These are phyloP conservation scores for Aspergillus ostianus DNA, from an alignment of 495 filamentous ascomycete species.

Conservation along the genomic window DNA sequence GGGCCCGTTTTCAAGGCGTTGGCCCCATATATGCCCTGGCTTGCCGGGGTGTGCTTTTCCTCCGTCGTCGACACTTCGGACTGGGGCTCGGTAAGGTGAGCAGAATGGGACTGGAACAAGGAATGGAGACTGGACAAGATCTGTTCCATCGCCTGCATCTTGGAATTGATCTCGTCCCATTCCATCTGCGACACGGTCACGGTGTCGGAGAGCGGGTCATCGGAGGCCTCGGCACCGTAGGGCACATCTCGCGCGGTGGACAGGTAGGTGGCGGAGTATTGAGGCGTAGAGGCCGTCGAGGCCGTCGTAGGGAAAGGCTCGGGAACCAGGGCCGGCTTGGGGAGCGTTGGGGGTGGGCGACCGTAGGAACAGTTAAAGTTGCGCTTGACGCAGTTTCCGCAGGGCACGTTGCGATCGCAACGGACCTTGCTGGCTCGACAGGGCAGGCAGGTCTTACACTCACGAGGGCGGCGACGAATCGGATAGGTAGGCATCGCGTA, in stretches of 20 bases:
- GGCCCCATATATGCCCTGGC: constrained; percentile 49
- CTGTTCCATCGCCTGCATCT: constrained; percentile 47
- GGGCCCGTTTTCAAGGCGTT: constrained; percentile 45
- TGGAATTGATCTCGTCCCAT: constrained; percentile 47
- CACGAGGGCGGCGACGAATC: constrained; percentile 46
- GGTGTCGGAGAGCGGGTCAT: constrained; percentile 26
- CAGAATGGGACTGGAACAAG: constrained; percentile 34
- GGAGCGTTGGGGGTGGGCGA: constrained; percentile 48
- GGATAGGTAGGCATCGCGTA: constrained; percentile 38
- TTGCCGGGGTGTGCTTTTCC: constrained; percentile 20
- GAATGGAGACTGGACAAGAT: constrained; percentile 38
- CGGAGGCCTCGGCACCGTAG: constrained; percentile 14
- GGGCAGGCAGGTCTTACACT: constrained; percentile 50
- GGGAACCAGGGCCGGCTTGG: constrained; percentile 17
- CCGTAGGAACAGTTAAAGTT: constrained; percentile 71
- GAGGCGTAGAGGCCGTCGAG: constrained; percentile 8
- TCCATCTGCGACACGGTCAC: constrained; percentile 40
- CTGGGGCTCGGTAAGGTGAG: constrained; percentile 21
- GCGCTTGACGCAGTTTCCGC: constrained; percentile 71
- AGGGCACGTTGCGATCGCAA: constrained; percentile 71
- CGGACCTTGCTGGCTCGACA: constrained; percentile 54
- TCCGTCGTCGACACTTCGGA: constrained; percentile 8
- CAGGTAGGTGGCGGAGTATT: constrained; percentile 6
- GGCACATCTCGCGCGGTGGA: constrained; percentile 13
- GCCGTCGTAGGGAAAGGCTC: constrained; percentile 21